Evolutionary conservation across 306 rosid genomes (phyloP).

Genomic region (Trifolium fragiferum): DNA sequence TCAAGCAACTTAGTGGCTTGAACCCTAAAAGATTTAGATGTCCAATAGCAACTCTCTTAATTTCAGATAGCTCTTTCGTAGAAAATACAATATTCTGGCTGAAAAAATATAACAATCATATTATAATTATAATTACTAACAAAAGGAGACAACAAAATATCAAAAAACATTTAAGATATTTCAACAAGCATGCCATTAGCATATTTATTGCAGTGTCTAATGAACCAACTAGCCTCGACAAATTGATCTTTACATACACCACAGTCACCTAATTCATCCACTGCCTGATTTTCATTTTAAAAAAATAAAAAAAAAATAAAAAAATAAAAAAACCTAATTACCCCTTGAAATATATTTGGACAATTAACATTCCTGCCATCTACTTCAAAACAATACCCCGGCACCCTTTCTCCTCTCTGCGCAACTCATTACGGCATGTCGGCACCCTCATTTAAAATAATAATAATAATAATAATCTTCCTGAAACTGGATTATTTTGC

Average conservation of each 20-base stretch:
- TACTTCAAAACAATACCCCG: background rate
- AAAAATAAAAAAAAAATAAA: too few species aligned
- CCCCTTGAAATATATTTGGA: background rate
- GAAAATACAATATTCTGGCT: slow-evolving; percentile 79
- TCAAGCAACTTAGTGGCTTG: slow-evolving; percentile 88
- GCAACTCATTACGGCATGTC: background rate
- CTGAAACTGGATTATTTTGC: background rate
- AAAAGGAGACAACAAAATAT: slow-evolving; percentile 37
- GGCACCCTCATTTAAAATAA: background rate
- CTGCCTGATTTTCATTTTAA: background rate
- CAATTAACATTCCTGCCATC: background rate
- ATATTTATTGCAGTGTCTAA: background rate
- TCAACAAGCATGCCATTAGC: background rate
- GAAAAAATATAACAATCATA: slow-evolving; percentile 45
- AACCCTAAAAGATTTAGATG: slow-evolving; percentile 85
- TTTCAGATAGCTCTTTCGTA: slow-evolving; percentile 72
- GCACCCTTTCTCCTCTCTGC: background rate
- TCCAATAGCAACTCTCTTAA: slow-evolving; percentile 71
- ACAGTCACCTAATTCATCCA: slow-evolving; percentile 4
- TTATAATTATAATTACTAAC: slow-evolving; percentile 27
- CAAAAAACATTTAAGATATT: slow-evolving; percentile 28
- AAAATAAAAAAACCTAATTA: background rate
- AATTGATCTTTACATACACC: slow-evolving; percentile 6
- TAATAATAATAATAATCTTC: background rate
- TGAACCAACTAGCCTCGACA: background rate